These are phyloP conservation scores for Acacia pycnantha DNA, from an alignment of 331 rosid genomes.

Conservation along the genomic window DNA sequence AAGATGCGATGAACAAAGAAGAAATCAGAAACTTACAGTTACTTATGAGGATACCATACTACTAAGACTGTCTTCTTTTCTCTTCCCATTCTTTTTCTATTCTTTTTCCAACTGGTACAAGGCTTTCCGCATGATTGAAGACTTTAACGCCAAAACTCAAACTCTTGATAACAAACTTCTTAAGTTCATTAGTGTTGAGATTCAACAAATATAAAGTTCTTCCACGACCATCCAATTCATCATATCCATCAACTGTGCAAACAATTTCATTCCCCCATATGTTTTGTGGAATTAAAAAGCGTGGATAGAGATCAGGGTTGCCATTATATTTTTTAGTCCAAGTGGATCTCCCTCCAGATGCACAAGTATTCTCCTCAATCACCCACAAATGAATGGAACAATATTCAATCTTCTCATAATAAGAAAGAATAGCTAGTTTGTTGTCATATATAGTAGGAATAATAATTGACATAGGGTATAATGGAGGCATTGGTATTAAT, in stretches of 20 bases:
- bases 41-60: too few relatives aligned
- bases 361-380: neutral
- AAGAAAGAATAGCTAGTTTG: neutral
- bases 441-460: neutral
- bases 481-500: neutral
- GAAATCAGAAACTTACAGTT: too few relatives aligned
- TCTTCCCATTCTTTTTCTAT: too few relatives aligned
- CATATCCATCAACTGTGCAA: neutral
- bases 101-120: neutral
- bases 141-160: neutral
- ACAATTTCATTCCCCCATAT: neutral
- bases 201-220: neutral
- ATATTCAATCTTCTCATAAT: neutral
- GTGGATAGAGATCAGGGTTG: neutral
- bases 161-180: neutral
- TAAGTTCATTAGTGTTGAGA: neutral
- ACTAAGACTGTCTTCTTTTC: too few relatives aligned
- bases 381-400: neutral
- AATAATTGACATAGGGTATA: neutral
- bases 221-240: too few relatives aligned
- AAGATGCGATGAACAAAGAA: too few relatives aligned
- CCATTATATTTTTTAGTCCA: neutral
- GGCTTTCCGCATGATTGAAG: neutral
- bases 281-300: neutral
- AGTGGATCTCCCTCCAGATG: neutral